phyloP scores from a whole-genome alignment of 192 early-diverging fungal genomes.

The Chytriomyces hyalinus region DNA sequence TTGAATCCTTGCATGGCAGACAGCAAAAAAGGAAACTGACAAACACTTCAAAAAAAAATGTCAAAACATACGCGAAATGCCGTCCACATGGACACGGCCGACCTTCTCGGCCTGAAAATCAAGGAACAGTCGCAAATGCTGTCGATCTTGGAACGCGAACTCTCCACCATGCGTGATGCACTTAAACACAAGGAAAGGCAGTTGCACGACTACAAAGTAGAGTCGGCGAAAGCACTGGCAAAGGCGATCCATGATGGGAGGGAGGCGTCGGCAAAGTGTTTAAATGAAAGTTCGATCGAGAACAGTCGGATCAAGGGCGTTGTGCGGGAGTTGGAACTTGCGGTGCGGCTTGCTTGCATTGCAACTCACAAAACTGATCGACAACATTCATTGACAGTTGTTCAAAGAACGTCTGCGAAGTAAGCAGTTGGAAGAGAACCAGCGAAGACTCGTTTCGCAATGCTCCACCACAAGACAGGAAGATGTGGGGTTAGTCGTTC shows the following conservation, averaged over 20 bases:
- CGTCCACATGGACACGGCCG: constrained; percentile 25
- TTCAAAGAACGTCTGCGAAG: constrained; percentile 21
- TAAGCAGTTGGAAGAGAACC: constrained; percentile 26
- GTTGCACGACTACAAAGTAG: constrained; percentile 13
- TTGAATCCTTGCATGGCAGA: no score
- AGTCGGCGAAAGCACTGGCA: constrained; percentile 22
- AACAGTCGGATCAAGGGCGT: not conserved
- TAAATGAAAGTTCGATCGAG: constrained; percentile 5
- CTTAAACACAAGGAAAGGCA: not conserved
- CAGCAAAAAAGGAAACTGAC: no score
- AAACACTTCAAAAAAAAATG: not conserved
- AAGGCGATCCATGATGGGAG: not conserved
- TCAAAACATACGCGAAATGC: not conserved
- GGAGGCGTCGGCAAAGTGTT: not conserved
- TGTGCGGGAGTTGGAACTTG: constrained; percentile 20
- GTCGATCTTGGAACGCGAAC: constrained; percentile 9
- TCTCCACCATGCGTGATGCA: constrained; percentile 1
- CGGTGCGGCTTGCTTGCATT: not conserved
- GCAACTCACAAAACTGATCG: not conserved
- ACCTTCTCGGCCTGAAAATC: constrained; percentile 19
- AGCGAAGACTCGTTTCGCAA: not conserved
- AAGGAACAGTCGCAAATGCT: constrained; percentile 29
- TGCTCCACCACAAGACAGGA: constrained; percentile 1
- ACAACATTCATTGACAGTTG: not conserved
- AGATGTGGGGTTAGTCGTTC: constrained; percentile 1